These are phyloP conservation scores for Hypomontagnella submonticulosa DNA, from an alignment of 495 filamentous ascomycete species.

Conservation along the genomic window DNA sequence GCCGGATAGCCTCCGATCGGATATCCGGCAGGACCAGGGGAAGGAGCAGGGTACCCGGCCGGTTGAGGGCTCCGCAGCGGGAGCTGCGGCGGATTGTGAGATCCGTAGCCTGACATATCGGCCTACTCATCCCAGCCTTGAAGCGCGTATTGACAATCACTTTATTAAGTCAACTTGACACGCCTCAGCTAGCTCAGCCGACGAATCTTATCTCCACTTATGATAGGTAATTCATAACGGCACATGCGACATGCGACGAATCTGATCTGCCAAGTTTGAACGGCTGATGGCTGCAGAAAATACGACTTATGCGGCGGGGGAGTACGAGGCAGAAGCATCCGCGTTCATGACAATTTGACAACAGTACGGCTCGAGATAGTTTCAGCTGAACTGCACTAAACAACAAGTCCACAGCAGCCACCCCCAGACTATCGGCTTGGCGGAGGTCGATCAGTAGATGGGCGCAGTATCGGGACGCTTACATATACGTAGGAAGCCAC, in stretches of 20 bases:
- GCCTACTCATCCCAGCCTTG: background rate
- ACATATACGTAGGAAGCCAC: conserved; percentile 11
- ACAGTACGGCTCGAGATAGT: conserved; percentile 23
- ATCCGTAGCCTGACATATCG: conserved; percentile 27
- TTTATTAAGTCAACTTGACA: conserved; percentile 2
- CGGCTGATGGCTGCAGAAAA: background rate
- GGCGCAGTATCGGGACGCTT: background rate
- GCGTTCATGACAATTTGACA: background rate
- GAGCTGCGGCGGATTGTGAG: conserved; percentile 34
- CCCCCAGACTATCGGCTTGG: conserved; percentile 29
- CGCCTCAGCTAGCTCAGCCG: background rate
- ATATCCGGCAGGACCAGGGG: conserved; percentile 15
- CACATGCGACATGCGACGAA: background rate
- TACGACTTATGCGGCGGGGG: background rate
- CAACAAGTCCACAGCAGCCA: conserved; percentile 11
- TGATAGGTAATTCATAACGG: background rate
- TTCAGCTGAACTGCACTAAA: conserved; percentile 37
- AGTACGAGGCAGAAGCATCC: conserved; percentile 14
- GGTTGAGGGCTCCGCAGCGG: conserved; percentile 35
- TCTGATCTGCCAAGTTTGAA: background rate
- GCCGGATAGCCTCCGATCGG: conserved; percentile 15
- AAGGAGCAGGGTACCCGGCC: conserved; percentile 4
- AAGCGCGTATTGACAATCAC: background rate
- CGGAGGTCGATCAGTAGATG: too few relatives aligned
- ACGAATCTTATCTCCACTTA: conserved; percentile 1